These are phyloP conservation scores for Tremellales sp. DNA, from an alignment of 1,284 basidiomycete species.

Conservation along the genomic window DNA sequence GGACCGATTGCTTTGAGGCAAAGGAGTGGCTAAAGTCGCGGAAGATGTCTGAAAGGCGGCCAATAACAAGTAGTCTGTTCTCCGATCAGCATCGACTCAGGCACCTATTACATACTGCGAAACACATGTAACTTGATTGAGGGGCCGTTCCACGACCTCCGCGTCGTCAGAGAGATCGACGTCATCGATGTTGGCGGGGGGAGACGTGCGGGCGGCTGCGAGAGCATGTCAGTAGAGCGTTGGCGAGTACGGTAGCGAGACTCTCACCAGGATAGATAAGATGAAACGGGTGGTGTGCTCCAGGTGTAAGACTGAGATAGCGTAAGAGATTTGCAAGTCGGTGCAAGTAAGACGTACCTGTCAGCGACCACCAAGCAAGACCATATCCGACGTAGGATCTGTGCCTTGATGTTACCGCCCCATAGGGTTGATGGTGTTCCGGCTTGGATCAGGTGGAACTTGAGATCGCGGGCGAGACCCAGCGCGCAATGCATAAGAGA, in stretches of 20 bases:
- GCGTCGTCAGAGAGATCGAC: slow-evolving; percentile 9
- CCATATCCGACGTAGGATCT: slow-evolving; percentile 16
- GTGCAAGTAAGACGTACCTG: slow-evolving; percentile 8
- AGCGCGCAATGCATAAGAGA: slow-evolving; percentile 20
- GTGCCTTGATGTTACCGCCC: slow-evolving; percentile 8
- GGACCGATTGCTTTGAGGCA: slow-evolving; percentile 6
- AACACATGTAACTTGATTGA: slow-evolving; percentile 10
- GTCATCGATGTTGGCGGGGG: slow-evolving; percentile 19
- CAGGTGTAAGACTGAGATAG: slow-evolving; percentile 9
- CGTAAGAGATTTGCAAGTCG: neutral
- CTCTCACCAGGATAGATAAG: slow-evolving; percentile 13
- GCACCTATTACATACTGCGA: slow-evolving; percentile 12
- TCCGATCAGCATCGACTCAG: neutral
- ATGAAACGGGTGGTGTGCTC: slow-evolving; percentile 15
- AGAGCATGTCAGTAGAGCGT: too few relatives aligned
- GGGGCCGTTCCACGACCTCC: slow-evolving; percentile 8
- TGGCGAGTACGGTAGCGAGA: neutral
- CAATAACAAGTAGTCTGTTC: slow-evolving; percentile 14
- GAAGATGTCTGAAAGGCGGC: slow-evolving; percentile 12
- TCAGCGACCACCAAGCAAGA: slow-evolving; percentile 15
- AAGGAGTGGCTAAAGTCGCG: slow-evolving; percentile 15
- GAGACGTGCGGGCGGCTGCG: slow-evolving; percentile 13
- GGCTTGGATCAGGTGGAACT: slow-evolving; percentile 14
- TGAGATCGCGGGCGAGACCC: slow-evolving; percentile 16
- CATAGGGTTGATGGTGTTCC: slow-evolving; percentile 1